phyloP scores from a whole-genome alignment of 768 basidiomycete genomes.

The Asterophora lycoperdoides region DNA sequence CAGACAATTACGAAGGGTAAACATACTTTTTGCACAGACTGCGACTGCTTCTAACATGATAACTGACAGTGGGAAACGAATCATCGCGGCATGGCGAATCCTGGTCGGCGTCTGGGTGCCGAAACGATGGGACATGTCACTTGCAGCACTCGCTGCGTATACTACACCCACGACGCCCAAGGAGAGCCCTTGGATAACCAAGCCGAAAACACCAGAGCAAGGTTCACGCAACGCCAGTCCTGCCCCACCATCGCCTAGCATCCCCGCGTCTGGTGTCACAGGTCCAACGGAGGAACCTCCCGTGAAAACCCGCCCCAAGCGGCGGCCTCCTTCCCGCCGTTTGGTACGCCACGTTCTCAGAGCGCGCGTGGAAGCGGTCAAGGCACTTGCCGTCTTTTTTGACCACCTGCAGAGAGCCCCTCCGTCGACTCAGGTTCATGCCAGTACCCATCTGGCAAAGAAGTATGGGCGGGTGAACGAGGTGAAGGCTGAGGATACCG shows the following conservation, averaged over 20 bases:
- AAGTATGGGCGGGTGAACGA: constrained; percentile 43
- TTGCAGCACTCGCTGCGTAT: constrained; percentile 70
- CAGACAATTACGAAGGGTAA: constrained; percentile 78
- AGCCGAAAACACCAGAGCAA: constrained; percentile 29
- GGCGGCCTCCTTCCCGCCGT: constrained; percentile 69
- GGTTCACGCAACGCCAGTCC: constrained; percentile 15
- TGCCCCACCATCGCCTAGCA: constrained; percentile 16
- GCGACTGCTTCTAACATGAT: background rate
- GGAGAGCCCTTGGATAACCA: constrained; percentile 69
- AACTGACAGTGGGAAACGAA: constrained; percentile 73
- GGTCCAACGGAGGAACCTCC: constrained; percentile 36
- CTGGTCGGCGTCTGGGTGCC: constrained; percentile 94
- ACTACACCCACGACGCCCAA: constrained; percentile 62
- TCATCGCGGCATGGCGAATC: constrained; percentile 94
- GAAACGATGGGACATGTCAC: constrained; percentile 73
- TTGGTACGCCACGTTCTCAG: constrained; percentile 88
- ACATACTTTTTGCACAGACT: constrained; percentile 18
- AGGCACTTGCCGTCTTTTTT: constrained; percentile 70
- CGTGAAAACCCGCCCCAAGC: constrained; percentile 32
- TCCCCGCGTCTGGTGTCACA: constrained; percentile 9
- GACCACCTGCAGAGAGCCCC: constrained; percentile 49
- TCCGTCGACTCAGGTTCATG: constrained; percentile 36
- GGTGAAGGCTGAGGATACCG: constrained; percentile 26
- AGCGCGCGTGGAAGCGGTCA: constrained; percentile 78
- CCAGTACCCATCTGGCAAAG: constrained; percentile 45